phyloP scores from a whole-genome alignment of 2,329 filamentous ascomycete species.

The Aspergillus sp. region DNA sequence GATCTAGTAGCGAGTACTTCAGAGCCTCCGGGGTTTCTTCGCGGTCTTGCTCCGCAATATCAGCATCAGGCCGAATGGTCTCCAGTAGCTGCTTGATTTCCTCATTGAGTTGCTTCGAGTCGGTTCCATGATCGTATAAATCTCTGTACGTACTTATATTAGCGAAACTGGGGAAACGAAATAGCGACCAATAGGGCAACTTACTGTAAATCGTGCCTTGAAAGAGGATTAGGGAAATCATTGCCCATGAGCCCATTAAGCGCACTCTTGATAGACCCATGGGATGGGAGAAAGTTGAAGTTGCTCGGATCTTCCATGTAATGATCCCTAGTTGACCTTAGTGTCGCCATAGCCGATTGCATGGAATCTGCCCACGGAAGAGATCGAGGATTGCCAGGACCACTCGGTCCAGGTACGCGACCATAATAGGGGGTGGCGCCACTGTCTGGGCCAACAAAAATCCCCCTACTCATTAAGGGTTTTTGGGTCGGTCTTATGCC shows the following conservation, averaged over 20 bases:
- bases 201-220: constrained; percentile 14
- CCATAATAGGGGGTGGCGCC: not conserved
- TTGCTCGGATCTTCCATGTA: not conserved
- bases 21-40: constrained; percentile 70
- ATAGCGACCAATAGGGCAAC: not conserved
- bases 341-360: constrained; percentile 21
- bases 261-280: not conserved
- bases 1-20: constrained; percentile 69
- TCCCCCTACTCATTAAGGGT: not conserved
- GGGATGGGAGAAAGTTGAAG: not conserved
- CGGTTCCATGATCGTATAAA: constrained; percentile 28
- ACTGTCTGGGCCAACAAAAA: not conserved
- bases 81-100: constrained; percentile 69
- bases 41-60: constrained; percentile 60
- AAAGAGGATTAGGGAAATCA: not conserved
- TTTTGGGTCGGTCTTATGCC: not conserved
- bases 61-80: constrained; percentile 72
- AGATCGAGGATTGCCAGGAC: not conserved
- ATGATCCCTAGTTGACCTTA: constrained; percentile 15
- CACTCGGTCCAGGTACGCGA: constrained; percentile 4
- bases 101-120: constrained; percentile 56
- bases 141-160: constrained; percentile 13
- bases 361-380: constrained; percentile 17
- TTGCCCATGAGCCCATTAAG: not conserved
- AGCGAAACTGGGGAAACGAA: not conserved